These are phyloP conservation scores for Lagenidium giganteum DNA, from an alignment of 352 stramenopile genomes.

Conservation along the genomic window DNA sequence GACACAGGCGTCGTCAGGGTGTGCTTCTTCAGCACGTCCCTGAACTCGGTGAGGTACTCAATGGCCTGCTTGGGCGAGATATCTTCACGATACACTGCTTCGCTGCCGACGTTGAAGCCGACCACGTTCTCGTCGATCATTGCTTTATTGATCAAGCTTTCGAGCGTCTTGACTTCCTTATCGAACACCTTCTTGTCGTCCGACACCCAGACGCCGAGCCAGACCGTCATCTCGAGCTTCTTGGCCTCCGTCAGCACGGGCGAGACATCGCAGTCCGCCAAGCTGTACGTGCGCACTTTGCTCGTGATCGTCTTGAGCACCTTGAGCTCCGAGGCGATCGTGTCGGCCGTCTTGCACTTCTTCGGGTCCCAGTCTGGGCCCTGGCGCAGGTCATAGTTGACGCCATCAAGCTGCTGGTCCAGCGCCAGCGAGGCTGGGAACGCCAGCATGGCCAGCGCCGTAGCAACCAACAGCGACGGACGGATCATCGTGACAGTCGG, in stretches of 20 bases:
- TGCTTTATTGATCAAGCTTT: slow-evolving; percentile 47
- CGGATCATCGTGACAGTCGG: slow-evolving; percentile 20
- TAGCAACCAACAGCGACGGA: slow-evolving; percentile 20
- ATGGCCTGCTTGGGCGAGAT: slow-evolving; percentile 67
- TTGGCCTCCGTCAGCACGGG: slow-evolving; percentile 69
- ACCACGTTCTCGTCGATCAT: slow-evolving; percentile 77
- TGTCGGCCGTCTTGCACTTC: slow-evolving; percentile 68
- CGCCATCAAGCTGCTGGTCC: slow-evolving; percentile 67
- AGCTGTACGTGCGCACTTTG: slow-evolving; percentile 78
- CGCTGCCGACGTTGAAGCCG: slow-evolving; percentile 81
- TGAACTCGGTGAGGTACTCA: slow-evolving; percentile 70
- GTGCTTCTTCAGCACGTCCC: slow-evolving; percentile 55
- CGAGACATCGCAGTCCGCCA: slow-evolving; percentile 71
- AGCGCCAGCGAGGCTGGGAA: slow-evolving; percentile 31
- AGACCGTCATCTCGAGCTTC: slow-evolving; percentile 60
- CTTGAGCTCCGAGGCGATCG: slow-evolving; percentile 70
- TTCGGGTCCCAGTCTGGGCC: slow-evolving; percentile 69
- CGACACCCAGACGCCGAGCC: slow-evolving; percentile 81
- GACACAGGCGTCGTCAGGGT: slow-evolving; percentile 52
- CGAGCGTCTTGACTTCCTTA: slow-evolving; percentile 54
- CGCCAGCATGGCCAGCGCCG: slow-evolving; percentile 24
- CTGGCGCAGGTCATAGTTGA: slow-evolving; percentile 84
- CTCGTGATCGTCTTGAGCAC: slow-evolving; percentile 54
- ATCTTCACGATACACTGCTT: slow-evolving; percentile 76
- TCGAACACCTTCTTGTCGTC: slow-evolving; percentile 57